A percentile compares a stretch with the other conserved stretches of the same genome.
Conservation (phyloP, 2,329 filamentous ascomycete species). For the Trichoderma koningii region DNA sequence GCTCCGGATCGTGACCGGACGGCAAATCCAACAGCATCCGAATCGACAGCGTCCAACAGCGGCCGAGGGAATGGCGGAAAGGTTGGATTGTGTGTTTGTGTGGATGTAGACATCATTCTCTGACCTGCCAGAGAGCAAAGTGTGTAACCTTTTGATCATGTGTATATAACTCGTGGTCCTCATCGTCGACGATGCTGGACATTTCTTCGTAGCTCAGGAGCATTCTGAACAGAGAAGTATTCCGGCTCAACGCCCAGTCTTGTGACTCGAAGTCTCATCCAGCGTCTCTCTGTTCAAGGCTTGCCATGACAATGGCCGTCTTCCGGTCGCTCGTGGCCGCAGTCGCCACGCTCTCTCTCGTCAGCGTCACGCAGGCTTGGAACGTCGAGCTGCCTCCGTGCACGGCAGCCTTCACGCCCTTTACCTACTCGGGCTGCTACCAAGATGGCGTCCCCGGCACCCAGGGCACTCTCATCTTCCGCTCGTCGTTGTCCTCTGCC, state of each 20-base stretch:
- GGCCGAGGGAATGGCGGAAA: background rate
- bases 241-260: no score
- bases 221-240: background rate
- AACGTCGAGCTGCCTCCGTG: constrained; percentile 50
- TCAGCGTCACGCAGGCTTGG: constrained; percentile 44
- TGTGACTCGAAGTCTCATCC: background rate
- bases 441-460: constrained; percentile 38
- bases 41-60: background rate
- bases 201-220: background rate
- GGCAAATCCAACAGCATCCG: background rate
- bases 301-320: constrained; percentile 28
- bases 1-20: background rate
- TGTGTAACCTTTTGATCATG: background rate
- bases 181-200: background rate
- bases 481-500: constrained; percentile 41
- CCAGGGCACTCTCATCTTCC: constrained; percentile 45
- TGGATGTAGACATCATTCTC: background rate
- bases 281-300: no score
- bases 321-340: constrained; percentile 37
- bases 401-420: constrained; percentile 49
- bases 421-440: constrained; percentile 53
- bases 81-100: background rate
- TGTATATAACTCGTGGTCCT: constrained; percentile 22
- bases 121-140: background rate
- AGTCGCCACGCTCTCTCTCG: constrained; percentile 44